Evolutionary conservation across 768 basidiomycete species (phyloP).

Genomic region (Phylloporus rhodoxanthus): DNA sequence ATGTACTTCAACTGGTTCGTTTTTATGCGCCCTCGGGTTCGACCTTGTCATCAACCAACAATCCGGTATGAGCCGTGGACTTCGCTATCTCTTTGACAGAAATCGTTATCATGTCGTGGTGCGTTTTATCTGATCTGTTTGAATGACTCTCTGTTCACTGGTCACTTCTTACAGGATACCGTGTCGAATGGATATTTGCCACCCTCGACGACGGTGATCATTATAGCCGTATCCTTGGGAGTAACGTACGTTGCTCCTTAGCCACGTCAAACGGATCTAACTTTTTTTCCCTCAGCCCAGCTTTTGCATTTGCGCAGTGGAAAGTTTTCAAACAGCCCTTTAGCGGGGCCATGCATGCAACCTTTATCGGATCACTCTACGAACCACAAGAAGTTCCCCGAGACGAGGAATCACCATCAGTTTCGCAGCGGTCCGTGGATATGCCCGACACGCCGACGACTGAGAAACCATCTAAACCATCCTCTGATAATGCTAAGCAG

Average conservation of each 20-base stretch:
- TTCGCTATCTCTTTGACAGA: constrained; percentile 58
- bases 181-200: constrained; percentile 46
- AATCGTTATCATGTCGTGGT: constrained; percentile 55
- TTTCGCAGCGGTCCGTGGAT: constrained; percentile 8
- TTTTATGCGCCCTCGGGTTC: constrained; percentile 48
- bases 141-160: neutral
- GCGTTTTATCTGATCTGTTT: constrained; percentile 16
- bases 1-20: constrained; percentile 57
- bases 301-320: constrained; percentile 51
- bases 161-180: constrained; percentile 37
- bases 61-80: constrained; percentile 55
- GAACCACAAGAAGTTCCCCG: constrained; percentile 19
- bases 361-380: constrained; percentile 21
- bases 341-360: constrained; percentile 25
- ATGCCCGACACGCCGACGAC: constrained; percentile 16
- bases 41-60: constrained; percentile 56
- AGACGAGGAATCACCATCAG: constrained; percentile 15
- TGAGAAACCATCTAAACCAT: constrained; percentile 12
- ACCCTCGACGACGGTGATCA: constrained; percentile 42
- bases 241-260: constrained; percentile 43
- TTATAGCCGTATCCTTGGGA: constrained; percentile 48
- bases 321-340: constrained; percentile 47
- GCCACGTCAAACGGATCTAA: neutral
- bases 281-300: constrained; percentile 35
- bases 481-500: constrained; percentile 7